Conservation (phyloP, 2,329 filamentous ascomycete genomes). For the Fusarium protoensiforme region DNA sequence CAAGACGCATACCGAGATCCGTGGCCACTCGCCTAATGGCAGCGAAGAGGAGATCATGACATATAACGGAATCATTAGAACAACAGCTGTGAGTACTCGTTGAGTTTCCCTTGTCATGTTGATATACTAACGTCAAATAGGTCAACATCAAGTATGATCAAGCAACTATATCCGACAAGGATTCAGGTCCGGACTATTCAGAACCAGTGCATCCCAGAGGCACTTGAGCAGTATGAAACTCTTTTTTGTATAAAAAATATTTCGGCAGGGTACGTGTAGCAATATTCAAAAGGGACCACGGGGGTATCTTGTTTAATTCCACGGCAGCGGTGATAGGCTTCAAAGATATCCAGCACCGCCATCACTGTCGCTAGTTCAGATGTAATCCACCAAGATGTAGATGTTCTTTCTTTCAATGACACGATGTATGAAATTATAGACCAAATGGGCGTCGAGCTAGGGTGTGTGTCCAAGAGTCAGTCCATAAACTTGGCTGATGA, state of each 20-base stretch:
- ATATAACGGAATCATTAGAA: constrained; percentile 37
- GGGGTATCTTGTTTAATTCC: background rate
- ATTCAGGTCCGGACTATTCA: background rate
- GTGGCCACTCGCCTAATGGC: constrained; percentile 31
- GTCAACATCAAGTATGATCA: constrained; percentile 27
- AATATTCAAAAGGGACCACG: background rate
- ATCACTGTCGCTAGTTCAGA: background rate
- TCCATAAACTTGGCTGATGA: background rate
- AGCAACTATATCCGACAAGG: constrained; percentile 7
- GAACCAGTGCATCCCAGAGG: background rate
- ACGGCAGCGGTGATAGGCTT: background rate
- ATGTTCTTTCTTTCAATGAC: background rate
- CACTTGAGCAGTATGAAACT: background rate
- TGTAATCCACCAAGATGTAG: background rate
- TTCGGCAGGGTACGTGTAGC: background rate
- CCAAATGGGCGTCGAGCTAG: background rate
- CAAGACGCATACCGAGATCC: constrained; percentile 33
- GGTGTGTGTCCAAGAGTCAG: background rate
- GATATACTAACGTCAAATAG: background rate
- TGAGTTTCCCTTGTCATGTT: background rate
- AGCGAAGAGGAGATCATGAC: constrained; percentile 42
- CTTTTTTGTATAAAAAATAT: background rate
- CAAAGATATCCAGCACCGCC: background rate
- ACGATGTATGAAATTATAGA: background rate
- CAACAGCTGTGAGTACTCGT: constrained; percentile 22